A percentile compares a stretch with the other conserved stretches of the same genome.
These are phyloP conservation scores for Pilobolus umbonatus DNA, from an alignment of 192 early-diverging fungal species.

Conservation along the genomic window DNA sequence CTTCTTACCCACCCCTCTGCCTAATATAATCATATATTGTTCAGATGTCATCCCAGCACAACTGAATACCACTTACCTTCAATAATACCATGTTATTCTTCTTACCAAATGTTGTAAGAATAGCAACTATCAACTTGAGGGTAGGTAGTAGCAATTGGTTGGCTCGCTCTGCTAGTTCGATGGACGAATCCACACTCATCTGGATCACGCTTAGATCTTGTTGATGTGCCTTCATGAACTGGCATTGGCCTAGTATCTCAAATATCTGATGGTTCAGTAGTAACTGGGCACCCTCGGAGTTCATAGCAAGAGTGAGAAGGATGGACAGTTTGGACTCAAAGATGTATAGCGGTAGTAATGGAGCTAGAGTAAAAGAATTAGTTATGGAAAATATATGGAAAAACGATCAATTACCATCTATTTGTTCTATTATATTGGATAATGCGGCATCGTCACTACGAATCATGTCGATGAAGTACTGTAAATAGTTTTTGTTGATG, in stretches of 20 bases:
- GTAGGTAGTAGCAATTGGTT: conserved; percentile 18
- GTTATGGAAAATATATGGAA: neutral
- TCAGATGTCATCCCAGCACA: neutral
- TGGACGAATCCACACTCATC: neutral
- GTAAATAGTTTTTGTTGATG: conserved; percentile 3
- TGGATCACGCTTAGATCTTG: neutral
- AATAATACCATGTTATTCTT: conserved; percentile 7
- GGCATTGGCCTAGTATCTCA: conserved; percentile 6
- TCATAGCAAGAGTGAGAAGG: conserved; percentile 3
- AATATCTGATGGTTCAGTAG: conserved; percentile 1
- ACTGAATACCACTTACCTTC: neutral
- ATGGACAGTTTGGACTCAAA: conserved; percentile 11
- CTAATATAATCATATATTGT: neutral
- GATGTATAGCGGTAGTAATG: conserved; percentile 11
- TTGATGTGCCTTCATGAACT: conserved; percentile 12
- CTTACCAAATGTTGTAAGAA: conserved; percentile 2
- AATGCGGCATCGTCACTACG: neutral
- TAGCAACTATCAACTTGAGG: conserved; percentile 11
- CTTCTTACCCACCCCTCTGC: conserved; percentile 12
- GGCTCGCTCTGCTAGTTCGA: conserved; percentile 3
- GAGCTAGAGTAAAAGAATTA: neutral
- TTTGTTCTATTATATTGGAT: neutral
- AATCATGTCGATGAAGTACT: conserved; percentile 1
- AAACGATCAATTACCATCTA: neutral
- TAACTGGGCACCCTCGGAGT: neutral